Evolutionary conservation across 441 rosid genomes (phyloP), one percentile per base, ranked within the genome.

Genomic region (Metrosideros polymorpha): DNA sequence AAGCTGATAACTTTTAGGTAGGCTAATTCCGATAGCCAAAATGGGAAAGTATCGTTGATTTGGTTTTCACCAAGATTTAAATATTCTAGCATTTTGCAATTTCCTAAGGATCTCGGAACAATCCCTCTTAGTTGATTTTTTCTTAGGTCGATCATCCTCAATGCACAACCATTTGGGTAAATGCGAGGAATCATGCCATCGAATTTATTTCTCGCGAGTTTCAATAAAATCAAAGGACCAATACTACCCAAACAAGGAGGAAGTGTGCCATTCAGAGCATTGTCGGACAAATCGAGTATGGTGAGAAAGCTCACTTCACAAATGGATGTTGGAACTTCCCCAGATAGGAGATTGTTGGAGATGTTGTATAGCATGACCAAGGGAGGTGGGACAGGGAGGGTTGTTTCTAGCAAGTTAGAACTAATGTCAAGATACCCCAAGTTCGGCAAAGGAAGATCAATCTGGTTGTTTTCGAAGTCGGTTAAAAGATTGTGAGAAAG

Each of bases 161-260:
- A 30, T 29, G 42, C 24, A 61, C 75, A 61, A 30, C 3, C 24
- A 30, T 30, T 0, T 8, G 0, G 2, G 42, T 61, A 3, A 30
- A 30, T 0, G 0, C 0, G 1, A 30, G 75, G 42, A 2, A 30
- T 61, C 42, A 7, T 7, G 24, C 75, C 24, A 4, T 18, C 3
- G 0, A 17, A 61, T 3, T 61, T 61, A 30, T 7, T 61, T 17
- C 42, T 30, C 0, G 12, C 42, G 0, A 61, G 75, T 6, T 30
- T 61, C 24, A 61, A 61, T 3, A 30, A 15, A 1, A 7, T 3
- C 42, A 61, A 61, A 61, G 12, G 22, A 15, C 1, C 1, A 30
- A 61, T 30, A 15, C 24, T 3, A 0, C 5, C 42, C 2, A 17
- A 3, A 7, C 10, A 61, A 15, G 42, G 75, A 61, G 24, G 42